Base-by-base conservation (phyloP, 140 eudicot species). In the Bidens hawaiensis region DNA sequence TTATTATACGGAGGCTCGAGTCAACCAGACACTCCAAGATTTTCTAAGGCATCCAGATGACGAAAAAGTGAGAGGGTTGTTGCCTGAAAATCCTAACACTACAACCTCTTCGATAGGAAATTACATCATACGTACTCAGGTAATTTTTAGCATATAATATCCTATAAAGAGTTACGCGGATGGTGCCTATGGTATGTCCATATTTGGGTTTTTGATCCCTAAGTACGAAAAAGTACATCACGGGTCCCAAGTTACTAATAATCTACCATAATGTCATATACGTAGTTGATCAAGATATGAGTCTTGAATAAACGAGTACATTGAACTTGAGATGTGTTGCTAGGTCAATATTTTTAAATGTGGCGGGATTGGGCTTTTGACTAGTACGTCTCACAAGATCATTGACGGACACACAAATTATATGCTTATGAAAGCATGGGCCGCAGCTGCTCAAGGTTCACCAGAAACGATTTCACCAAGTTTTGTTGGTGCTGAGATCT, bases 341-440 rank as follows among this genome's bases (percentile, higher is more conserved):
- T 75, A 67, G 49, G 42, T 72, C 27, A 71, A 77, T 28, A 43
- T 30, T n/a, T 73, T 73, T 12, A 50, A 65, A 14, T 78, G 72
- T 48, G 79, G 79, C 33, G 83, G 83, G 1, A 62, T 67, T 5
- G 76, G 69, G 1, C 43, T 76, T 6, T 9, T 68, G 23, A 23
- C 53, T 10, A 45, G 61, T 25, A 9, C 50, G 12, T 51, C 75
- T 17, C 82, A 77, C 72, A 66, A 71, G 52, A 25, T 77, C 7
- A 26, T 53, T 6, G 82, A 77, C 18, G 71, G 25, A 3, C 5
- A 28, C 16, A 28, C 74, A 1, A 8, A 17, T 18, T 15, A 26
- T 10, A 14, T 52, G 8, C 65, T 77, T 52, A 1, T 77, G 11
- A 50, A 51, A 23, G 61, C 56, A 9, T 77, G 82, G 82, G 74